phyloP scores from a whole-genome alignment of 352 stramenopile species.

The Globisporangium megalacanthum region DNA sequence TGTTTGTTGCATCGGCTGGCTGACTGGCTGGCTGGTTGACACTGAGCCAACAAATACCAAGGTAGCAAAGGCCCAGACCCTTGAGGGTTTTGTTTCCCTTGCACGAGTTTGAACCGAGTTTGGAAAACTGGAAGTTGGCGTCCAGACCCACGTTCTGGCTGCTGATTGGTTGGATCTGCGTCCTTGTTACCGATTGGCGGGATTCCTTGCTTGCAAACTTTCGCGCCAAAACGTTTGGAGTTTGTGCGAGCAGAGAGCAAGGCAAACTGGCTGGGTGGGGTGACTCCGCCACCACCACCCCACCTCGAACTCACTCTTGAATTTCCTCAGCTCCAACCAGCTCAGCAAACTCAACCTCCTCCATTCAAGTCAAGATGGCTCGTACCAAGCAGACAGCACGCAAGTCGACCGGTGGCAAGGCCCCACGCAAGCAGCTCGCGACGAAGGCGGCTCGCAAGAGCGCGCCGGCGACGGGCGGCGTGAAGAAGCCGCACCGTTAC shows the following conservation, averaged over 20 bases:
- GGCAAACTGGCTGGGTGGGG: no score
- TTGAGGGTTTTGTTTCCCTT: no score
- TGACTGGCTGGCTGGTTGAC: no score
- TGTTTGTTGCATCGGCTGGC: no score
- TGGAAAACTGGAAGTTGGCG: not conserved
- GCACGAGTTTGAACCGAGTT: not conserved
- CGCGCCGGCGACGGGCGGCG: constrained; percentile 58
- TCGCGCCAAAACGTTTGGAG: not conserved
- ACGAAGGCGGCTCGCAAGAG: constrained; percentile 92
- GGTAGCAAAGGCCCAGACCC: no score
- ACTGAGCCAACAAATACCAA: no score
- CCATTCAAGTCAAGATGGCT: constrained; percentile 60
- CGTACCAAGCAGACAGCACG: constrained; percentile 96
- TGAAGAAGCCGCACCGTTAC: constrained; percentile 92
- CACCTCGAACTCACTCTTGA: constrained; percentile 33
- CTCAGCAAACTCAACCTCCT: constrained; percentile 10
- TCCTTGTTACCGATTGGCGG: constrained; percentile 24
- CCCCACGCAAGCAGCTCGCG: constrained; percentile 92
- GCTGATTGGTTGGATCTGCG: constrained; percentile 5
- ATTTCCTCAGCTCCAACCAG: constrained; percentile 42
- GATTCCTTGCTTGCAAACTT: not conserved
- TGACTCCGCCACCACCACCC: no score
- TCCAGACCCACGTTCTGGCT: not conserved
- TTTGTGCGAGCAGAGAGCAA: no score
- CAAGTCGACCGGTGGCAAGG: constrained; percentile 94